Evolutionary conservation across 2,329 filamentous ascomycete species (phyloP).

Genomic region (Ophiostoma montium): DNA sequence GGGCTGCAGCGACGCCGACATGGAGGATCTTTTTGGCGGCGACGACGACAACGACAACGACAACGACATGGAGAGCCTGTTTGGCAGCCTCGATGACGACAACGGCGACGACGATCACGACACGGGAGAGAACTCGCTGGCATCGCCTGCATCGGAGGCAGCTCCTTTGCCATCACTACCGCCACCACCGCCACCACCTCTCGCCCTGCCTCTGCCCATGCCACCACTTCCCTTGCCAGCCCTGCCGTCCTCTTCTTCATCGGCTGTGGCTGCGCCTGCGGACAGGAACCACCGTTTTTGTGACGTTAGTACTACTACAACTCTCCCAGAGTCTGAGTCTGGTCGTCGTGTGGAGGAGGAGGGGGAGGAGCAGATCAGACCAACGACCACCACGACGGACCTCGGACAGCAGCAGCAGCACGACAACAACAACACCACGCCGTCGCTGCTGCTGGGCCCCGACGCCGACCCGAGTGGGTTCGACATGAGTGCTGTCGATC

Average conservation of each 20-base stretch:
- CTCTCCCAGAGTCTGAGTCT: slow-evolving; percentile 1
- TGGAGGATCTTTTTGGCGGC: neutral
- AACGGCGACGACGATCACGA: neutral
- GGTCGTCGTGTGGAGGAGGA: neutral
- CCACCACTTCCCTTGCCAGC: neutral
- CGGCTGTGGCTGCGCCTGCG: neutral
- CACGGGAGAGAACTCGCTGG: neutral
- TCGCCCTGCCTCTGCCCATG: neutral
- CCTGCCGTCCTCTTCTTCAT: neutral
- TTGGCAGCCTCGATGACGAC: slow-evolving; percentile 4
- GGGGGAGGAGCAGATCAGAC: neutral
- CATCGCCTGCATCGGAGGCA: neutral
- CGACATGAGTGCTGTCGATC: neutral
- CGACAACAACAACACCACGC: neutral
- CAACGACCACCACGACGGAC: neutral
- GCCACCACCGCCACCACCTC: neutral
- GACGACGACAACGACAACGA: neutral
- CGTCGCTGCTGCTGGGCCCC: neutral
- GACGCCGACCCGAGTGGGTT: neutral
- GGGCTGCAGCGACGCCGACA: neutral
- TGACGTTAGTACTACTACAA: slow-evolving; percentile 9
- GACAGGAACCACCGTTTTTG: neutral
- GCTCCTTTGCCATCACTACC: neutral
- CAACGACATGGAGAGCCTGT: slow-evolving; percentile 6
- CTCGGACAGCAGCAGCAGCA: neutral